phyloP scores from a whole-genome alignment of 2,329 filamentous ascomycete genomes.

The Trichoderma sp. region DNA sequence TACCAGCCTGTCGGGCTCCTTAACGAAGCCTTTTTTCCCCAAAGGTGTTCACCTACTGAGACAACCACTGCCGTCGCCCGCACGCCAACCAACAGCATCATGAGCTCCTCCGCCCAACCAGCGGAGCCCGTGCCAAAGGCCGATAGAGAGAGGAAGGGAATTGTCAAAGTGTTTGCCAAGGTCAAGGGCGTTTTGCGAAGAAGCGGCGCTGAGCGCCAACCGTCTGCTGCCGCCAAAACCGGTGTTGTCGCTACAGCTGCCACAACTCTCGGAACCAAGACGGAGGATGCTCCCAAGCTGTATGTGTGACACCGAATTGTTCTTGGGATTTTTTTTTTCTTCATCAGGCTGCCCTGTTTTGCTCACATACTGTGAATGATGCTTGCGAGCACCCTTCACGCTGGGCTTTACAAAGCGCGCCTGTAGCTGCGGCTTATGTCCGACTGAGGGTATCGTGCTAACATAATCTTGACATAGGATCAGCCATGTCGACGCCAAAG shows the following conservation, averaged over 20 bases:
- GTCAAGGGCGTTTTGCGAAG: constrained; percentile 55
- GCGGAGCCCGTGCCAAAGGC: constrained; percentile 39
- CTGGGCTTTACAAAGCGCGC: not conserved
- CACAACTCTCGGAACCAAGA: not conserved
- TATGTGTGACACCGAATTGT: constrained; percentile 15
- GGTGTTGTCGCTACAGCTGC: not conserved
- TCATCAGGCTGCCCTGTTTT: not conserved
- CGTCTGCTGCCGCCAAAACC: not conserved
- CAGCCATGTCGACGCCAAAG: not conserved
- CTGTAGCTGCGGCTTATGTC: not conserved
- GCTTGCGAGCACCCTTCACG: not conserved
- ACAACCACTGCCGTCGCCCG: not conserved
- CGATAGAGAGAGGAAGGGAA: constrained; percentile 48
- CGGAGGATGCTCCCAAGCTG: constrained; percentile 2
- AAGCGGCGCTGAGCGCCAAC: constrained; percentile 33
- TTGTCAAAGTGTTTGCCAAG: constrained; percentile 51
- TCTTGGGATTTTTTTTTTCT: not conserved
- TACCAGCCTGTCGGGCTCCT: constrained; percentile 9
- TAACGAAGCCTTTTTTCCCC: not conserved
- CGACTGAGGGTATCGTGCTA: not conserved
- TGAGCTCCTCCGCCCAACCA: constrained; percentile 48
- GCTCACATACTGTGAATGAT: not conserved
- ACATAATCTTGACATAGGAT: constrained; percentile 1
- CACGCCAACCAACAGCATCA: constrained; percentile 31
- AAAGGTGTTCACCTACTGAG: not conserved